Evolutionary conservation across 257 asterid genomes (phyloP), one percentile per base, ranked within the genome.

Genomic region (Solanum lycopersicoides): DNA sequence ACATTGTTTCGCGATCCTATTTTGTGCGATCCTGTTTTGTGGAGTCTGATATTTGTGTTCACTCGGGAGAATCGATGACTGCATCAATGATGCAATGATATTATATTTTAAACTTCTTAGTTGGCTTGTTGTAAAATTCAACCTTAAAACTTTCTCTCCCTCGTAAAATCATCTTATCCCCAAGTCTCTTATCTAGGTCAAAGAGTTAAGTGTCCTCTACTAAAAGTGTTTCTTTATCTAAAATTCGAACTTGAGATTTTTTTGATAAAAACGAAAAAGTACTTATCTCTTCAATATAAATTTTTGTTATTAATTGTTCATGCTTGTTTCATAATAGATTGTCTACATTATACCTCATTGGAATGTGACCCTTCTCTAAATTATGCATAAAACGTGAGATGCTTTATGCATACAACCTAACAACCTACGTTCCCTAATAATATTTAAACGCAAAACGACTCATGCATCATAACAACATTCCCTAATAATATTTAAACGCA

Each of bases 221-320:
- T 12, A 65, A 65, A 25, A n/a, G 9, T n/a, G 7, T 5, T 65
- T 65, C 1, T 3, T 1, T 65, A 25, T 25, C 1, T 59, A 0
- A 0, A n/a, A 4, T 3, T 66, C 1, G 9, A 65, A 11, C 15
- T 0, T 5, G 35, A 25, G 35, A 25, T 25, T n/a, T 4, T 3
- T 3, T 65, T 5, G 4, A 10, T 12, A 66, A 66, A 28, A 12
- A 66, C 28, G 7, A 5, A 66, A 2, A 12, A 65, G 0, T n/a
- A 3, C 12, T 56, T 65, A 11, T 59, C 28, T 20, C 28, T 59
- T 59, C 9, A 41, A 2, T 9, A 56, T 56, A 20, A 18, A 3
- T 56, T 56, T 56, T 20, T 56, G 25, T 56, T 56, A 20, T 20
- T 7, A 56, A 53, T 18, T 53, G 6, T 18, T 53, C 4, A 53